phyloP scores from a whole-genome alignment of 805 yeast species.

The Ogataea ramenticola region DNA sequence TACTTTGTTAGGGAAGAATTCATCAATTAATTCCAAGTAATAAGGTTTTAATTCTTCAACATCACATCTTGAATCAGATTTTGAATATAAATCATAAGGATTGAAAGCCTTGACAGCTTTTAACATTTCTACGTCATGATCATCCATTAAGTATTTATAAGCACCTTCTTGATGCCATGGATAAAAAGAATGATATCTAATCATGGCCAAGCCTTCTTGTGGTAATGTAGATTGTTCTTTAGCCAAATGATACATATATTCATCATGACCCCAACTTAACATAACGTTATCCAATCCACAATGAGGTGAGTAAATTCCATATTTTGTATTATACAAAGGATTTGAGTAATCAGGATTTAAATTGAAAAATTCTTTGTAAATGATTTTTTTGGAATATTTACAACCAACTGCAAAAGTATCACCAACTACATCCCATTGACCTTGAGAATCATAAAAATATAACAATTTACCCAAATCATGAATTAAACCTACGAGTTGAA shows the following conservation, averaged over 20 bases:
- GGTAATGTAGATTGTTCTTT: conserved; percentile 58
- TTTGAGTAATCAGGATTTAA: conserved; percentile 54
- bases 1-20: conserved; percentile 50
- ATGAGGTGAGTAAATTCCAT: conserved; percentile 55
- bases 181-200: conserved; percentile 66
- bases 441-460: conserved; percentile 63
- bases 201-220: conserved; percentile 64
- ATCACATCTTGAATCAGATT: conserved; percentile 41
- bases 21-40: conserved; percentile 57
- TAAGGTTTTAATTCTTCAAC: conserved; percentile 48
- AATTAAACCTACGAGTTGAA: conserved; percentile 64
- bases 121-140: conserved; percentile 52
- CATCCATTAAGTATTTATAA: conserved; percentile 56
- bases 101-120: conserved; percentile 61
- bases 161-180: conserved; percentile 75
- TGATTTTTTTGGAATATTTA: conserved; percentile 49
- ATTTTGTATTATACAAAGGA: conserved; percentile 59
- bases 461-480: conserved; percentile 67
- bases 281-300: conserved; percentile 66
- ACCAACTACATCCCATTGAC: conserved; percentile 80
- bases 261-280: conserved; percentile 78
- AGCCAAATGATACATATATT: conserved; percentile 68
- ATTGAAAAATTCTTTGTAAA: conserved; percentile 53
- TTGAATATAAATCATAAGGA: conserved; percentile 63
- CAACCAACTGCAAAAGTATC: conserved; percentile 77